Conservation (phyloP, 129 eudicot genomes). For the Centrapalus pauciflorus region DNA sequence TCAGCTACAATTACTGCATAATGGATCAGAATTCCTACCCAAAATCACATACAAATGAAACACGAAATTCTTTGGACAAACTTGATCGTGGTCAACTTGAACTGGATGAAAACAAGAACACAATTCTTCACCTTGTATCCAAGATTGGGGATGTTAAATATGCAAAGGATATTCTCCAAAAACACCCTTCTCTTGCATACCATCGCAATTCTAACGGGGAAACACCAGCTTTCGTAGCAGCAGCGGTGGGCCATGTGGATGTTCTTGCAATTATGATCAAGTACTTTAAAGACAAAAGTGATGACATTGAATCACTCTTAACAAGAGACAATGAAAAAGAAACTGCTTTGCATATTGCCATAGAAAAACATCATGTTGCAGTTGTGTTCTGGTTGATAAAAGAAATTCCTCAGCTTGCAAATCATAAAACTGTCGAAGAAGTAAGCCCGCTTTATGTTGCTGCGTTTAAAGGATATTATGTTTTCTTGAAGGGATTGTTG, state of each 20-base stretch:
- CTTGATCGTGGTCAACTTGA: neutral
- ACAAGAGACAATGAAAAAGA: neutral
- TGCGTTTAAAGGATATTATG: constrained; percentile 1
- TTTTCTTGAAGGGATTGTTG: neutral
- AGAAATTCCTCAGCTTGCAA: neutral
- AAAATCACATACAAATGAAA: neutral
- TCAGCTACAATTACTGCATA: neutral
- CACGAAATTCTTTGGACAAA: neutral
- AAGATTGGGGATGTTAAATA: neutral
- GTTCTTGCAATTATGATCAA: neutral
- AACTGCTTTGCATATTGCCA: constrained; percentile 22
- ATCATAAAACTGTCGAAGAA: neutral
- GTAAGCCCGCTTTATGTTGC: constrained; percentile 35
- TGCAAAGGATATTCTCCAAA: neutral
- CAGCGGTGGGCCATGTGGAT: neutral
- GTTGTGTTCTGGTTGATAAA: neutral
- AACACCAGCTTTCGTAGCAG: constrained; percentile 19
- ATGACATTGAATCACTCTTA: neutral
- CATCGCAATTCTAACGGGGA: neutral
- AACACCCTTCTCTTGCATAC: neutral
- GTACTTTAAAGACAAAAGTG: neutral
- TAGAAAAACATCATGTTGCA: neutral
- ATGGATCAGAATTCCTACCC: neutral
- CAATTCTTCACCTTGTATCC: constrained; percentile 20
- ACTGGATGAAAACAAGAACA: constrained; percentile 1